Evolutionary conservation across 2,329 filamentous ascomycete genomes (phyloP), one percentile per base, ranked within the genome.

Genomic region (Xylaria hypoxylon): DNA sequence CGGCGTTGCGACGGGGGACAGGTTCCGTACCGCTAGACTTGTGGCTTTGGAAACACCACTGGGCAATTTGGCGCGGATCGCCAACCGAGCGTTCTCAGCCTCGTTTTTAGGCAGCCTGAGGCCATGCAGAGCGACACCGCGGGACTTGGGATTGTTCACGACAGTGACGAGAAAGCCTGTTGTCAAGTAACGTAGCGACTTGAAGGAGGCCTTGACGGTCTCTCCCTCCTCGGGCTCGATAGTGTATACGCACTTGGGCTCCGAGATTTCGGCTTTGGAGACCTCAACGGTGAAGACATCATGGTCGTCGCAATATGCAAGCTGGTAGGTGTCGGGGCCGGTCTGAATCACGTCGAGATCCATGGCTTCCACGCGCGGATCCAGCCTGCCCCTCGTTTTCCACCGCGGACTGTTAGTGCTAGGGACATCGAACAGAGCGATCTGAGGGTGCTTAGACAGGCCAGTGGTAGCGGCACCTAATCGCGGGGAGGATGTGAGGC

Each of bases 401-500:
- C 84, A 84, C 40, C 80, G 85, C 78, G 69, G 84, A 80, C 71
- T 88, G 40, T 81, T 80, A 17, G 86, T 81, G 22, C 84, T 83
- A 7, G 85, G 87, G 19, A 90, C 88, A 76, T 92, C 87, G 76
- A 97, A 97, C 47, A 97, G 80, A 28, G 93, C 90, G 67, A 97
- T 87, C 80, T 97, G 92, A 13, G 91, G 87, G 53, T 91, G 83
- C 67, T 89, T 89, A 22, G 92, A 89, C 69, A 97, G 83, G 31
- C 92, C 92, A 0, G 93, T 94, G 10, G 93, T 91, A 67, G 92
- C 89, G 13, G 89, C 94, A 65, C 92, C 94, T 44, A 97, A 83
- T 66, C 92, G 86, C 66, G 68, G 66, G 64, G 68, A 70, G 60
- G 58, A 67, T 48, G 86, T 85, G 64, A 83, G 81, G 22, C 83